These are phyloP conservation scores for Candida gorgasii DNA, from an alignment of 805 yeast species.

Conservation along the genomic window DNA sequence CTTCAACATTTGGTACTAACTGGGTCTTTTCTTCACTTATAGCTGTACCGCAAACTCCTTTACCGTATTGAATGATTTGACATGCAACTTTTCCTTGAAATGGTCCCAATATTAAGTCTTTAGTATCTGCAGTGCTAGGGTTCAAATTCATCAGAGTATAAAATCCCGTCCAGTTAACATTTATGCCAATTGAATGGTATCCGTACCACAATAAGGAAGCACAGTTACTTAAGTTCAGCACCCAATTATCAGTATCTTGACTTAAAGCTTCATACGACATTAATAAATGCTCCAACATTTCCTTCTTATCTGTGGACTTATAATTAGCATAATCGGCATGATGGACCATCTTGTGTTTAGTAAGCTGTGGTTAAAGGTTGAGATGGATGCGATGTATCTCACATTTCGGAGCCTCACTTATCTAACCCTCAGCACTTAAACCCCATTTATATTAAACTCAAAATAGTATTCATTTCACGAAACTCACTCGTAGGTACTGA, in stretches of 20 bases:
- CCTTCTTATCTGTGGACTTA: slow-evolving; percentile 41
- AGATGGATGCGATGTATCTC: too few relatives aligned
- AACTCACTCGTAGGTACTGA: background rate
- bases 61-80: slow-evolving; percentile 73
- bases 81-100: slow-evolving; percentile 98
- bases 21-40: slow-evolving; percentile 63
- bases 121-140: slow-evolving; percentile 25
- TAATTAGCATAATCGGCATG: slow-evolving; percentile 81
- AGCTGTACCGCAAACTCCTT: slow-evolving; percentile 92
- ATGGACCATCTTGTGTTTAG: slow-evolving; percentile 13
- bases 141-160: slow-evolving; percentile 45
- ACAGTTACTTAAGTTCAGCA: slow-evolving; percentile 83
- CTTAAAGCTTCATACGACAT: slow-evolving; percentile 67
- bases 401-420: too few relatives aligned
- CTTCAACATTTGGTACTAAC: slow-evolving; percentile 72
- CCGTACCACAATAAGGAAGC: slow-evolving; percentile 88
- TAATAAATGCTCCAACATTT: slow-evolving; percentile 57
- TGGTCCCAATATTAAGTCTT: slow-evolving; percentile 73
- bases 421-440: too few relatives aligned
- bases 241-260: slow-evolving; percentile 74
- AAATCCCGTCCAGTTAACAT: slow-evolving; percentile 93
- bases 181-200: slow-evolving; percentile 57
- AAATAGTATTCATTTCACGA: background rate
- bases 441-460: background rate
- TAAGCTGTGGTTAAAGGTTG: background rate